phyloP scores from a whole-genome alignment of 257 asterid species.

The Verbascum thapsus region DNA sequence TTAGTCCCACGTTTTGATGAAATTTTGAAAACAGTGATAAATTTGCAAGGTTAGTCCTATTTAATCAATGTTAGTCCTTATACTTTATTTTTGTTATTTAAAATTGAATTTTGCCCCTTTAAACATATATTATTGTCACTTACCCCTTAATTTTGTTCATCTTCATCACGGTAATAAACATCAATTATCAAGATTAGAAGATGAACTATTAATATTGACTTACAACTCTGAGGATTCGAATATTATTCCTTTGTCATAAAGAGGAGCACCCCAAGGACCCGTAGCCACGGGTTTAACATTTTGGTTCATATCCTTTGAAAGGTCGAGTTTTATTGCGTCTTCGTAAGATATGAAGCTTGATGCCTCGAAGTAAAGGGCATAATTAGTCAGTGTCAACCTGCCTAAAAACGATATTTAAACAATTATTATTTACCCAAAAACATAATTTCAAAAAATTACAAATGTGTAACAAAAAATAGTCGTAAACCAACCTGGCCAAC shows the following conservation, averaged over 20 bases:
- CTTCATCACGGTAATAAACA: not conserved
- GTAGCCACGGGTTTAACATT: slow-evolving; percentile 67
- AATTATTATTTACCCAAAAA: not conserved
- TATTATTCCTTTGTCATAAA: slow-evolving; percentile 81
- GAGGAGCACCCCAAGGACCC: slow-evolving; percentile 98
- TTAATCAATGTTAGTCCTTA: too few species aligned
- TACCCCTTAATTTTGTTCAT: not conserved
- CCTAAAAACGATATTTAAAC: slow-evolving; percentile 47
- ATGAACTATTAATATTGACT: slow-evolving; percentile 32
- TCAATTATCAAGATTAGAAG: not conserved
- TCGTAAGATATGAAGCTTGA: slow-evolving; percentile 69
- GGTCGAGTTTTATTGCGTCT: slow-evolving; percentile 71
- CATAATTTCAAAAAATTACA: not conserved
- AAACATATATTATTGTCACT: too few species aligned
- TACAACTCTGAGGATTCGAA: slow-evolving; percentile 76
- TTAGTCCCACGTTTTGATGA: too few species aligned
- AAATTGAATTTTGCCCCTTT: too few species aligned
- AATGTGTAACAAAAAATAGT: not conserved
- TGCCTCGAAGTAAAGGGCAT: slow-evolving; percentile 90
- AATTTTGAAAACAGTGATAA: too few species aligned
- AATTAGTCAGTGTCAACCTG: slow-evolving; percentile 84
- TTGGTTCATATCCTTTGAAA: slow-evolving; percentile 58
- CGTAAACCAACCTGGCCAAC: slow-evolving; percentile 79
- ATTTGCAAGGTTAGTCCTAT: too few species aligned
- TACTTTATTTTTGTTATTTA: too few species aligned